Evolutionary conservation across 2,329 filamentous ascomycete genomes (phyloP).

Genomic region (Aureobasidium sp.): DNA sequence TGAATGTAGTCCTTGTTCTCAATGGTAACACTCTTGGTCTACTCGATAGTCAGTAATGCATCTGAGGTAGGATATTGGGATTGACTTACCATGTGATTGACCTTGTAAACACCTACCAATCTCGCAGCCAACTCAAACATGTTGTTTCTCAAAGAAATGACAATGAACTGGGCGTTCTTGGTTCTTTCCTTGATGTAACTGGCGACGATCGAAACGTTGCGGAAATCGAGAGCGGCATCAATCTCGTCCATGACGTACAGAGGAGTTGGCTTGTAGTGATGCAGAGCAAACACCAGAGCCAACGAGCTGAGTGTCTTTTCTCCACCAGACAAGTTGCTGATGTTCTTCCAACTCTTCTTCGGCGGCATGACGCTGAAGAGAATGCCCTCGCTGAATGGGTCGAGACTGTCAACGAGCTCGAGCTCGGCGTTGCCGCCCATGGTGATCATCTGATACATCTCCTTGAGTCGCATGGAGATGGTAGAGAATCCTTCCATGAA

Average conservation of each 20-base stretch:
- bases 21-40: constrained; percentile 46
- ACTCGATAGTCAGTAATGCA: background rate
- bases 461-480: constrained; percentile 90
- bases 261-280: constrained; percentile 96
- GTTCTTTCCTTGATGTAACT: constrained; percentile 99
- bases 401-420: constrained; percentile 89
- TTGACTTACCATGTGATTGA: constrained; percentile 75
- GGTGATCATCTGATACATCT: constrained; percentile 99
- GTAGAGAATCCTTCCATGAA: constrained; percentile 98
- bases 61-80: background rate
- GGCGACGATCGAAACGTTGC: constrained; percentile 96
- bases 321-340: constrained; percentile 87
- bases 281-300: constrained; percentile 93
- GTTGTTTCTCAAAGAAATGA: constrained; percentile 96
- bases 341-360: constrained; percentile 99
- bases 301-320: constrained; percentile 94
- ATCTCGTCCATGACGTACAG: constrained; percentile 99
- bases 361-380: constrained; percentile 98
- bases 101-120: constrained; percentile 96
- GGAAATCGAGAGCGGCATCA: constrained; percentile 93
- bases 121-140: constrained; percentile 99
- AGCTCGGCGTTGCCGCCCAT: constrained; percentile 98
- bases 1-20: constrained; percentile 42
- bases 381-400: constrained; percentile 95
- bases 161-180: constrained; percentile 98